phyloP scores from a whole-genome alignment of 2,329 filamentous ascomycete species.

The Colletotrichum sidae region DNA sequence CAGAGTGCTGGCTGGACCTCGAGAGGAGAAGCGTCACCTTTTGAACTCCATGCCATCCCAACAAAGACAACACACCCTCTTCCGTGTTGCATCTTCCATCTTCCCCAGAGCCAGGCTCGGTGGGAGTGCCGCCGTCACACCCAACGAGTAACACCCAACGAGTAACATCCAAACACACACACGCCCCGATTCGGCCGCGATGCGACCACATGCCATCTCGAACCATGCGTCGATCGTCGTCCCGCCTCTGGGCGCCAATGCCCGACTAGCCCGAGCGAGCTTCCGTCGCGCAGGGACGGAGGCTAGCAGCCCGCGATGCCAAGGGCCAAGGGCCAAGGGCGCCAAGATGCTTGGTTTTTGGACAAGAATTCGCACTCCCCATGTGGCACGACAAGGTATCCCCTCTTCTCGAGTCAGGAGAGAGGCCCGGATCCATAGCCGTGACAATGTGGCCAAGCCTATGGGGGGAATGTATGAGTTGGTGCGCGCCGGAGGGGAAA shows the following conservation, averaged over 20 bases:
- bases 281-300: constrained; percentile 15
- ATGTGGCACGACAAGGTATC: constrained; percentile 5
- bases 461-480: background rate
- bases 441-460: background rate
- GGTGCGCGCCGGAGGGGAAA: background rate
- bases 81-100: background rate
- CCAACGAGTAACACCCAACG: background rate
- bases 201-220: background rate
- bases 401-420: background rate
- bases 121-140: constrained; percentile 14
- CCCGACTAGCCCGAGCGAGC: constrained; percentile 1
- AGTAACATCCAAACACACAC: constrained; percentile 9
- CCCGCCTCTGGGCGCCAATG: constrained; percentile 2
- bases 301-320: constrained; percentile 27
- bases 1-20: too few species aligned
- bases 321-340: background rate
- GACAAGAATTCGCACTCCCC: background rate
- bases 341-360: constrained; percentile 35
- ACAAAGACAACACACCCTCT: too few species aligned
- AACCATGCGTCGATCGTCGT: constrained; percentile 14
- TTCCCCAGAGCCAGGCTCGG: background rate
- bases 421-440: background rate
- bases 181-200: constrained; percentile 16
- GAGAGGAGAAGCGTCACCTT: too few species aligned
- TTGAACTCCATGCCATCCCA: background rate